phyloP scores from a whole-genome alignment of 208 protist species.

The Leishmania mexicana region DNA sequence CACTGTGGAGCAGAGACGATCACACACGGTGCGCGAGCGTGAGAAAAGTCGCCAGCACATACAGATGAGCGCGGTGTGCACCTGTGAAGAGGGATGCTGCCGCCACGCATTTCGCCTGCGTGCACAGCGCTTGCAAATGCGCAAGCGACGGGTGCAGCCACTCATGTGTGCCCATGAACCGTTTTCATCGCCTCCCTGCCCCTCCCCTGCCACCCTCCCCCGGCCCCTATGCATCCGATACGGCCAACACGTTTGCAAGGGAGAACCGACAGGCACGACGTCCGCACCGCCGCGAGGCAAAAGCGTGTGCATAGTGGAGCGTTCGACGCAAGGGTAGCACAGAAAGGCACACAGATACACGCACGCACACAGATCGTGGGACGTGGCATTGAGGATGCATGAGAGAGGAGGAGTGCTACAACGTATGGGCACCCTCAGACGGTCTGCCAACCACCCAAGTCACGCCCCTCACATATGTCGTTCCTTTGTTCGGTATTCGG shows the following conservation, averaged over 20 bases:
- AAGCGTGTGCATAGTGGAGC: not conserved
- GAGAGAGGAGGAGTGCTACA: not conserved
- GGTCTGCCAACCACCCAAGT: not conserved
- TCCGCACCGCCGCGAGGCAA: not conserved
- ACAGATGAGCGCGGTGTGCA: not conserved
- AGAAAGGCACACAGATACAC: not conserved
- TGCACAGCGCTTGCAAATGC: not conserved
- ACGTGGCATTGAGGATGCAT: not conserved
- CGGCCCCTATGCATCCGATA: not conserved
- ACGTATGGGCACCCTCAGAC: not conserved
- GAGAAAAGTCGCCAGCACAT: not conserved
- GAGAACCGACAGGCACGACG: not conserved
- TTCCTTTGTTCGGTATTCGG: too few species aligned
- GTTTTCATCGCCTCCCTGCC: not conserved
- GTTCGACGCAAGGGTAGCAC: not conserved
- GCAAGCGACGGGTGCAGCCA: not conserved
- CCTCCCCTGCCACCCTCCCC: not conserved
- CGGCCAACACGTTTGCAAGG: too few species aligned
- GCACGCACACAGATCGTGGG: not conserved
- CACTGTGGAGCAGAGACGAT: not conserved
- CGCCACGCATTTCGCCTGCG: not conserved
- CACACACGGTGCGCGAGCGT: not conserved
- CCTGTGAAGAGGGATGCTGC: not conserved
- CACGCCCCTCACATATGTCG: not conserved
- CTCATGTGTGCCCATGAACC: not conserved